Evolutionary conservation across 1,284 basidiomycete species (phyloP), one percentile per base, ranked within the genome.

Genomic region (Apiotrichum gamsii): DNA sequence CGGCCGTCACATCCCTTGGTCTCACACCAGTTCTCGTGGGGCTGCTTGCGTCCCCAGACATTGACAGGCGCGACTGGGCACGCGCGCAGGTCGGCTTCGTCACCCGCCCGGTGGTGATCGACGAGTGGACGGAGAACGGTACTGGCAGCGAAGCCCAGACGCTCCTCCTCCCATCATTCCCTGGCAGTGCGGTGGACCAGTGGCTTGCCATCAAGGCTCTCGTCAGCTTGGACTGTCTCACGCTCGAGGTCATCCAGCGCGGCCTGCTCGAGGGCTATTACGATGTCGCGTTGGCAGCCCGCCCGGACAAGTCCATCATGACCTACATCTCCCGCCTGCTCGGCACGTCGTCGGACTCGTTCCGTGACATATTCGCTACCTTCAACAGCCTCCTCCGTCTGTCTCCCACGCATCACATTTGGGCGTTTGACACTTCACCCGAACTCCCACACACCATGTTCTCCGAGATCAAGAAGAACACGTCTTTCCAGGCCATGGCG

Each of bases 401-500:
- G 78, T 49, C 74, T 81, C 51, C 73, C 80, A 45, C 79, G 77
- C 59, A 78, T 77, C 37, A 75, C 14, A 65, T 86, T 14, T 93
- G 89, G 89, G 62, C 72, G 18, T 80, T 77, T 31, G 83, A 87
- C 62, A 74, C 55, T 3, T 69, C 70, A 0, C 59, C 69, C 3
- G 69, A 73, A 29, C 59, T 69, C 9, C 83, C 88, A 1, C 79
- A 82, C 54, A 77, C 84, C 32, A 77, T 88, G 2, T 84, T 90
- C 59, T 85, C 85, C 56, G 79, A 83, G n/a, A 79, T 91, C 60
- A 87, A 84, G 66, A 82, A 86, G 59, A 91, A 90, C 61, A 64
- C 77, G 1, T 76, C 78, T 2, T 87, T 82, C 60, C 65, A 75
- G 31, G 65, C 75, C 16, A 63, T 81, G 20, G 60, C 88, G 6